A percentile compares a stretch with the other conserved stretches of the same genome.
Conservation (phyloP, 1,284 basidiomycete species). For the Vanrija sp. region DNA sequence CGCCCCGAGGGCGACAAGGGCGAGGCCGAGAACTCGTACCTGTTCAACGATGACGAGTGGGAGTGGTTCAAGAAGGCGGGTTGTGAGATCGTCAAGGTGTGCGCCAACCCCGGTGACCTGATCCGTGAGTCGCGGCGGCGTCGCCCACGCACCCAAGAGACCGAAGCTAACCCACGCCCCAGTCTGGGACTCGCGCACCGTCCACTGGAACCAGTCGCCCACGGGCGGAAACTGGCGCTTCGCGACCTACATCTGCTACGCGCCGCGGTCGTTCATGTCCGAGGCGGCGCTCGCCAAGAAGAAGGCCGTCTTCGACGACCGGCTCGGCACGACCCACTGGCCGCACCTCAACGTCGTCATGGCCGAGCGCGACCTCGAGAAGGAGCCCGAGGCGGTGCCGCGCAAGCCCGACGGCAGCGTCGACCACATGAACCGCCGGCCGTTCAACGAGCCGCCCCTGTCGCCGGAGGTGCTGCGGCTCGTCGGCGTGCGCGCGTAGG, state of each 20-base stretch:
- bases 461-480: not conserved
- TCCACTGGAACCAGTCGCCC: conserved; percentile 21
- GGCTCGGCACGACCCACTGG: not conserved
- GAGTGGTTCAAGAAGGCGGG: conserved; percentile 29
- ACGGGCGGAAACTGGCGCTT: conserved; percentile 15
- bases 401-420: not conserved
- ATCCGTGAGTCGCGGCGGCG: conserved; percentile 1
- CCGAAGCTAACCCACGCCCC: not conserved
- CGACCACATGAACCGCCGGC: not conserved
- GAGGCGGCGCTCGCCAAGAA: conserved; percentile 4
- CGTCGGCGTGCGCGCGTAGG: not conserved
- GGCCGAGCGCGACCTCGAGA: not conserved
- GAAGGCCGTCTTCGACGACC: not conserved
- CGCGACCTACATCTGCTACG: conserved; percentile 18
- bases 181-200: conserved; percentile 21
- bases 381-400: not conserved
- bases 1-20: not conserved
- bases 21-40: not conserved
- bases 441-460: not conserved
- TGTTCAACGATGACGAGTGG: not conserved
- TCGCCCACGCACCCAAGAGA: not conserved
- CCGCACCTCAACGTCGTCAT: not conserved
- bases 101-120: conserved; percentile 26
- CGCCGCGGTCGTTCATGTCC: conserved; percentile 9
- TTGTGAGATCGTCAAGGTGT: conserved; percentile 29